Evolutionary conservation across 1,139 yeast genomes (phyloP).

Genomic region (Geotrichum phurueaensis): DNA sequence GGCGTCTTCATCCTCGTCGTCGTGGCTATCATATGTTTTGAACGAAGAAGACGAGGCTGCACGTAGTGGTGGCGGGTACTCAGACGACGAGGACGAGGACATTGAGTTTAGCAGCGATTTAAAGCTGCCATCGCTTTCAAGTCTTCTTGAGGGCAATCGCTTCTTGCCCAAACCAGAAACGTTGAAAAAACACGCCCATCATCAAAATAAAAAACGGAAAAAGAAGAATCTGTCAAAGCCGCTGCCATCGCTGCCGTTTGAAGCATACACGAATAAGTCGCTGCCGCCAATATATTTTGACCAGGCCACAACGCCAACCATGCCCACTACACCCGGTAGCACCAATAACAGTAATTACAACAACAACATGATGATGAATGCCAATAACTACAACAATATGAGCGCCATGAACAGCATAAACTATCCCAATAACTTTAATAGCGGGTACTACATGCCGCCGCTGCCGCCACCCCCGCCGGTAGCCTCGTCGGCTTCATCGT

Average conservation of each 20-base stretch:
- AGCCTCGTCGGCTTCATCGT: neutral
- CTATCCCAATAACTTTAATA: neutral
- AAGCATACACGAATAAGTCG: slow-evolving; percentile 15
- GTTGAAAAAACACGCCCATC: neutral
- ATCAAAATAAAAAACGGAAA: slow-evolving; percentile 1
- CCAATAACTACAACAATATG: neutral
- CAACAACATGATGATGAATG: neutral
- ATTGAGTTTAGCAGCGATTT: neutral
- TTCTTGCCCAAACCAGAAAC: neutral
- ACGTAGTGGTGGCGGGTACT: neutral
- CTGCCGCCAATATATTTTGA: neutral
- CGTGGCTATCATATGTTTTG: neutral
- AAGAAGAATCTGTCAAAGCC: slow-evolving; percentile 25
- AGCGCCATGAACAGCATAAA: neutral
- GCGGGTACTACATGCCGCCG: neutral
- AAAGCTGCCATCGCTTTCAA: slow-evolving; percentile 3
- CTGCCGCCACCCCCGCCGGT: slow-evolving; percentile 5
- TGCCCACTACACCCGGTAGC: neutral
- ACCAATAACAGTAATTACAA: neutral
- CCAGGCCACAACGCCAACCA: neutral
- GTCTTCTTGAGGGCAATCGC: neutral
- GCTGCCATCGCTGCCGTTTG: slow-evolving; percentile 32
- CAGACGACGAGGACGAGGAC: neutral
- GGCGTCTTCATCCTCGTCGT: neutral
- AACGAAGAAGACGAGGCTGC: neutral